A percentile compares a stretch with the other conserved stretches of the same genome.
These are phyloP conservation scores for Syzygium malaccense DNA, from an alignment of 441 rosid species.

Conservation along the genomic window DNA sequence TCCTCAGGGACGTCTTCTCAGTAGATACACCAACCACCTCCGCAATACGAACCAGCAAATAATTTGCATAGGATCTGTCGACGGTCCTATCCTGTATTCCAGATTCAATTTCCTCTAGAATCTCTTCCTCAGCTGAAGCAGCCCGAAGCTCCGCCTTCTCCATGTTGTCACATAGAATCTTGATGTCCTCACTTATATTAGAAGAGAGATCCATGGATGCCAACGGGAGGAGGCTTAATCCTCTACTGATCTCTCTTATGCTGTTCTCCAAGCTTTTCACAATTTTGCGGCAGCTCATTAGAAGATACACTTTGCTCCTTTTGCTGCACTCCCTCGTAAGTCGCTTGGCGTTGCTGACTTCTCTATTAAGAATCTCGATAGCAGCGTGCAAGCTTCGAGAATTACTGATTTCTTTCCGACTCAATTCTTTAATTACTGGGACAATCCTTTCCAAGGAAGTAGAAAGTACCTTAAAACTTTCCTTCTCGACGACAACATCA, in stretches of 20 bases:
- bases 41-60: constrained; percentile 42
- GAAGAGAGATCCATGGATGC: constrained; percentile 46
- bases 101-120: constrained; percentile 49
- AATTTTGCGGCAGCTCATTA: constrained; percentile 44
- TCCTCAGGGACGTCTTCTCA: constrained; percentile 36
- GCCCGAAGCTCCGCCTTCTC: constrained; percentile 53
- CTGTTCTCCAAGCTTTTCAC: constrained; percentile 24
- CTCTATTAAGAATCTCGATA: constrained; percentile 40
- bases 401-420: constrained; percentile 15
- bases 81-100: constrained; percentile 57
- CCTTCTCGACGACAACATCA: constrained; percentile 38
- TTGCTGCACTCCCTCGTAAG: constrained; percentile 31
- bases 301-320: constrained; percentile 52
- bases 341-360: constrained; percentile 40
- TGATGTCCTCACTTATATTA: constrained; percentile 28
- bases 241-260: constrained; percentile 42
- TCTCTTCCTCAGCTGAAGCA: constrained; percentile 48
- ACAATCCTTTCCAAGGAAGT: constrained; percentile 37
- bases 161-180: constrained; percentile 32
- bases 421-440: constrained; percentile 45
- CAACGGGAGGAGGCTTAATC: constrained; percentile 45
- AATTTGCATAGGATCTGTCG: constrained; percentile 50
- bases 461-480: constrained; percentile 40
- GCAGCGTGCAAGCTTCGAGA: constrained; percentile 33
- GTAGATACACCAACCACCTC: constrained; percentile 52